Evolutionary conservation across 129 eudicot genomes (phyloP), one percentile per base, ranked within the genome.

Genomic region (Arctium minus): DNA sequence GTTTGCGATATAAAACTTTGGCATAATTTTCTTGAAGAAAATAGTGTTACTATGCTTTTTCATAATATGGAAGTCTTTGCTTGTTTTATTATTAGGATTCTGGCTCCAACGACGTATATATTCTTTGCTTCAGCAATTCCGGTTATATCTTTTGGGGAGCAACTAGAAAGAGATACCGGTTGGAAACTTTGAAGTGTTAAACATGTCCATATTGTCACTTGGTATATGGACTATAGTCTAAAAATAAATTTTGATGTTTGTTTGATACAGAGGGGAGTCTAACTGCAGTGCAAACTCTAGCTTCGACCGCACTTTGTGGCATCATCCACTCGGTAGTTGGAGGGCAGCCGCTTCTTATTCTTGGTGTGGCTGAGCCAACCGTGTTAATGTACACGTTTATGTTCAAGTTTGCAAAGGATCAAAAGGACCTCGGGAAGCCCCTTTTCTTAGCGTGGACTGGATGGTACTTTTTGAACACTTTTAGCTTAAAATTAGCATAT

Each of bases 91-190:
- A 53, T 35, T 81, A 95, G 99, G 95, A 95, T 95, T 80, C 88
- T 95, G 79, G 99, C 99, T 88, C 99, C 99, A 88, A 95, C 99
- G 6, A 95, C 99, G 10, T 95, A 96, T 75, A 91, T 96, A 88
- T 96, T 96, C 91, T 96, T 96, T 86, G 99, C 99, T 70, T 96
- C 99, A 35, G 97, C 99, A 37, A 96, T 96, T 83, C 99, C 99
- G 38, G 99, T 96, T 65, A 96, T 96, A 89, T 96, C 99, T 78
- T 96, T 96, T 69, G 99, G 99, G 71, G 99, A 93, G 86, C 99
- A 96, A 72, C 94, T 96, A 64, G 99, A 96, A 83, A 89, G 99
- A 87, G 92, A 86, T 68, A 96, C 99, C 76, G 91, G 99, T 96
- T 72, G 12, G 85, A 70, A 39, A 32, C 77, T 80, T 70, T 81